Base-by-base conservation (phyloP, 1,139 yeast species). In the Kazachstania sp. region DNA sequence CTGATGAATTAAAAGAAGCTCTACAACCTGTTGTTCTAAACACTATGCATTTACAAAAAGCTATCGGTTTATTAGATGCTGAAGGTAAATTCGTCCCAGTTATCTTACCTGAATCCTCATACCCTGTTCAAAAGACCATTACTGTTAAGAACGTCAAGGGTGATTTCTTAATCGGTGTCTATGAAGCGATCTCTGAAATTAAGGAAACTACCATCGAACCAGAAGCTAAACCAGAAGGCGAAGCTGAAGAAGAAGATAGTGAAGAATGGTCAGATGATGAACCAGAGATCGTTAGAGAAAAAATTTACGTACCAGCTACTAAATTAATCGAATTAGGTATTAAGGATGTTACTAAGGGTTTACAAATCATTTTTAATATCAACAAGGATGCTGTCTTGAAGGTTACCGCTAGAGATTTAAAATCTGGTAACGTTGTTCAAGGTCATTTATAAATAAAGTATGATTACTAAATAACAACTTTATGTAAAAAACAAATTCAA, bases 111-210 rank as follows among this genome's bases (percentile, higher is more conserved):
- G 94, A 88, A 71, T 86, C 98, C 48, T 87, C 97, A 32, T 81
- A 83, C 69, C 99, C 99, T 56, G 85, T 86, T 65, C 86, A 88
- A 70, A 86, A 83, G 70, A 72, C 88, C 28, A 61, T 85, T 51
- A 73, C 78, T 49, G 75, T 90, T 53, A 73, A 79, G 55, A 81
- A 83, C 58, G 83, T 83, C 50, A 68, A 75, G 48, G 74, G 85
- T 44, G 79, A 80, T 52, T 85, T 81, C 39, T 71, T 78, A 47
- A 67, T 92, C 51, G 81, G 82, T 63, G 76, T 92, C 56, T 86
- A 75, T 66, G 97, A 94, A 72, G 97, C 95, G 65, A 81, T 81
- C 62, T 76, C 84, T 63, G 78, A 83, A 55, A 73, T 90, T 60
- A 81, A 82, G 68, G 94, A 86, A 69, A 82, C 88, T 47, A 79